Conservation (phyloP, 805 yeast species). For the Cyberlindnera japonica region DNA sequence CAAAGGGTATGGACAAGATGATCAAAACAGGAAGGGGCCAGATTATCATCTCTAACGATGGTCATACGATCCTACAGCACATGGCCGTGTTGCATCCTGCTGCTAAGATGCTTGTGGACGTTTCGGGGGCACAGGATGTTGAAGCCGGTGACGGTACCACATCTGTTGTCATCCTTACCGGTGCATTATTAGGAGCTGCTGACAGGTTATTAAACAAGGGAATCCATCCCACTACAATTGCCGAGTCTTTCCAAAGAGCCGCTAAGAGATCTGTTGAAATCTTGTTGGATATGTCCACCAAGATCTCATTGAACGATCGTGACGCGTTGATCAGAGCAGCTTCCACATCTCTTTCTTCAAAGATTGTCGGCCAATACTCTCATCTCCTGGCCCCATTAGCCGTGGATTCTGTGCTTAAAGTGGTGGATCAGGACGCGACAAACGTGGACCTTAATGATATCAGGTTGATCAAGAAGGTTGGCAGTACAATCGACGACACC, state of each 20-base stretch:
- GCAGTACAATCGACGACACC: conserved; percentile 97
- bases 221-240: conserved; percentile 92
- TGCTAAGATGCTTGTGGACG: conserved; percentile 96
- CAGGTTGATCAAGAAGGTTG: conserved; percentile 87
- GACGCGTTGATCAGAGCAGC: conserved; percentile 90
- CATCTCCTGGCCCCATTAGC: conserved; percentile 85
- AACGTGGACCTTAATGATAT: conserved; percentile 86
- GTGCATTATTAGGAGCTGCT: conserved; percentile 92
- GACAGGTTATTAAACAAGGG: conserved; percentile 86
- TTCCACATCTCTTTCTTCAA: conserved; percentile 87
- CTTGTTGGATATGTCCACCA: conserved; percentile 77
- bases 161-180: conserved; percentile 92
- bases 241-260: conserved; percentile 91
- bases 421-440: conserved; percentile 55
- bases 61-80: conserved; percentile 93
- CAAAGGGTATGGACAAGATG: conserved; percentile 99
- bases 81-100: conserved; percentile 99
- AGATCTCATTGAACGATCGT: conserved; percentile 74
- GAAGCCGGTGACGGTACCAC: conserved; percentile 99
- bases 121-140: conserved; percentile 95
- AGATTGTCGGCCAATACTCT: conserved; percentile 92
- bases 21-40: conserved; percentile 90
- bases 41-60: conserved; percentile 95
- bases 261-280: conserved; percentile 81
- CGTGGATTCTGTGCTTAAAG: conserved; percentile 86